Conservation (phyloP, 345 rosid species). For the Mallotus nudiflorus region DNA sequence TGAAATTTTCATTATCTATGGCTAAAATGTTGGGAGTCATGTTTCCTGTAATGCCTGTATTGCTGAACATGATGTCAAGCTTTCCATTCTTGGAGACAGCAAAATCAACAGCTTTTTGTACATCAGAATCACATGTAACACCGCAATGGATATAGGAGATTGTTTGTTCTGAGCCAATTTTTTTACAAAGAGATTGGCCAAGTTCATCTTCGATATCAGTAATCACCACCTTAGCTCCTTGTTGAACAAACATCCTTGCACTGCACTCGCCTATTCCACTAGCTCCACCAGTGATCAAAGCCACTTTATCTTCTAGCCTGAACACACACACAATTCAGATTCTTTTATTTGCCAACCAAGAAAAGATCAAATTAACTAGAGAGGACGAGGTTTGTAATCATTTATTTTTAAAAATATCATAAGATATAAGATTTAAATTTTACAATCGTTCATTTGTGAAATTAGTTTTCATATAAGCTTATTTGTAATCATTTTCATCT, state of each 20-base stretch:
- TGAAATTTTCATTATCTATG: neutral
- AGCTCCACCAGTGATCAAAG: neutral
- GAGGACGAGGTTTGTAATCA: no score
- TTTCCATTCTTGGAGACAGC: neutral
- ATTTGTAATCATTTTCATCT: no score
- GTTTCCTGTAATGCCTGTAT: neutral
- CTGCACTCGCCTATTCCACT: constrained; percentile 4
- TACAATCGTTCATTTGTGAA: no score
- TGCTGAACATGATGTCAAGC: constrained; percentile 6
- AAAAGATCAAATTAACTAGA: no score
- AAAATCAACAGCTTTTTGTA: neutral
- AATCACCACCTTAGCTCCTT: neutral
- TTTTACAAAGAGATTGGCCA: neutral
- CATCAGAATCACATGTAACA: neutral
- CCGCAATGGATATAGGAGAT: constrained; percentile 9
- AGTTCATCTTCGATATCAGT: constrained; percentile 2
- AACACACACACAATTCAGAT: no score
- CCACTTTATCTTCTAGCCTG: constrained; percentile 6
- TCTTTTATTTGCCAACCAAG: no score
- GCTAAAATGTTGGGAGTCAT: neutral
- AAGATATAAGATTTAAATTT: no score
- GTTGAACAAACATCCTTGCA: neutral
- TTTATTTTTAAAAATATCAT: no score
- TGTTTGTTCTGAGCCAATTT: neutral
- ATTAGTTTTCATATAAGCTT: no score